A percentile compares a stretch with the other conserved stretches of the same genome.
Conservation (phyloP, 768 basidiomycete species). For the Leucocoprinus birnbaumii region DNA sequence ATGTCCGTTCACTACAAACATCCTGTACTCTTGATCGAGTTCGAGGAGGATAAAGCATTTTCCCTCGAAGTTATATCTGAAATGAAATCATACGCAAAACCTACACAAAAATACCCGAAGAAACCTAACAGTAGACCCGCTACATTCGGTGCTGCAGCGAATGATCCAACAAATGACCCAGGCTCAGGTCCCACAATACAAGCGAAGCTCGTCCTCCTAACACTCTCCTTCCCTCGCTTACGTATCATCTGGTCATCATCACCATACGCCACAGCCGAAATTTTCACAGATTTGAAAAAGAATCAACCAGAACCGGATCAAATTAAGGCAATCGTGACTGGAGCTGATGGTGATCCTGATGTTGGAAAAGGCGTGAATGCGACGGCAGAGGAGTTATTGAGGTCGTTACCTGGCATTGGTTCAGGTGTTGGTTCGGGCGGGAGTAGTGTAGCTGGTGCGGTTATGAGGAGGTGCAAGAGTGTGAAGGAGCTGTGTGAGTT, state of each 20-base stretch:
- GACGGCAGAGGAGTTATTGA: conserved; percentile 79
- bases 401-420: conserved; percentile 80
- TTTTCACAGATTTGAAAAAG: conserved; percentile 88
- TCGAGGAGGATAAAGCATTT: conserved; percentile 96
- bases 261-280: conserved; percentile 86
- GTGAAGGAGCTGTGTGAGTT: conserved; percentile 75
- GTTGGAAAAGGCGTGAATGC: conserved; percentile 67
- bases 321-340: conserved; percentile 69
- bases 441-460: conserved; percentile 82
- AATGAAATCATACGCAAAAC: conserved; percentile 65
- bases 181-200: conserved; percentile 63
- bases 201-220: conserved; percentile 89
- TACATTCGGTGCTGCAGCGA: not conserved
- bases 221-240: conserved; percentile 86
- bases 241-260: conserved; percentile 98
- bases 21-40: conserved; percentile 91
- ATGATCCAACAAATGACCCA: conserved; percentile 21
- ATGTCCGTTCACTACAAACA: conserved; percentile 97
- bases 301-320: conserved; percentile 82
- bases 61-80: conserved; percentile 75
- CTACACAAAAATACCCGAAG: conserved; percentile 50
- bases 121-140: conserved; percentile 37
- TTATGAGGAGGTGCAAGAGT: conserved; percentile 78
- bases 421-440: conserved; percentile 62
- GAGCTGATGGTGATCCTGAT: conserved; percentile 73